A percentile compares a stretch with the other conserved stretches of the same genome.
phyloP scores from a whole-genome alignment of 345 rosid genomes.

The Citrus reticulata region DNA sequence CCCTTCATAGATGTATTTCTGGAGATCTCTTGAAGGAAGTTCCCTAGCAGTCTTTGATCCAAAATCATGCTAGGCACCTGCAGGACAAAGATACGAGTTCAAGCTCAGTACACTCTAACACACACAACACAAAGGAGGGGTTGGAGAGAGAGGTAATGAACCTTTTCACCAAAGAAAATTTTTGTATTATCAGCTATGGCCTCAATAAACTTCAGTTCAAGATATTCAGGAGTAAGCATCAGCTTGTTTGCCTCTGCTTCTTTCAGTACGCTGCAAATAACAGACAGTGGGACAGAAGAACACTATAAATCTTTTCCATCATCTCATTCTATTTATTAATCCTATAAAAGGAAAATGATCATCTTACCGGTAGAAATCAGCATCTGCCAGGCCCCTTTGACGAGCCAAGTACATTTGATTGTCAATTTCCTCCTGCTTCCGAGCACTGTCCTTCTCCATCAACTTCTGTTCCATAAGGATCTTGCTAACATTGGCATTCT shows the following conservation, averaged over 20 bases:
- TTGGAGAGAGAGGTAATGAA: conserved; percentile 10
- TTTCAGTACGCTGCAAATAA: conserved; percentile 44
- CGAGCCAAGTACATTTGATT: conserved; percentile 77
- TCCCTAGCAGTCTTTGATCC: conserved; percentile 88
- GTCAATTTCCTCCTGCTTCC: conserved; percentile 79
- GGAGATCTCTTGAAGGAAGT: conserved; percentile 47
- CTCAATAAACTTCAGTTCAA: conserved; percentile 82
- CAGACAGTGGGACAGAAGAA: neutral
- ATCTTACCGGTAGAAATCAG: conserved; percentile 72
- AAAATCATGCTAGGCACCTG: conserved; percentile 83
- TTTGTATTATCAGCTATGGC: conserved; percentile 85
- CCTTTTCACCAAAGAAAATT: conserved; percentile 91
- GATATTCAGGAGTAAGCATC: conserved; percentile 88
- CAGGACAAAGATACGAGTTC: neutral
- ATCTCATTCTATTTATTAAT: neutral
- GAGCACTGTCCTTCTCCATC: conserved; percentile 80
- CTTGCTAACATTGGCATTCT: conserved; percentile 75
- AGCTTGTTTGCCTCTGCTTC: conserved; percentile 93
- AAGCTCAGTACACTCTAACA: neutral
- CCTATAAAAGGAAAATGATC: neutral
- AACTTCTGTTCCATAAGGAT: conserved; percentile 82
- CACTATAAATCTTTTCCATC: neutral
- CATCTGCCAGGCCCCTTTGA: conserved; percentile 80
- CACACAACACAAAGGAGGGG: neutral
- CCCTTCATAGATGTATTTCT: conserved; percentile 12